Conservation (phyloP, 2,329 filamentous ascomycete species). For the Hysterium pulicare region DNA sequence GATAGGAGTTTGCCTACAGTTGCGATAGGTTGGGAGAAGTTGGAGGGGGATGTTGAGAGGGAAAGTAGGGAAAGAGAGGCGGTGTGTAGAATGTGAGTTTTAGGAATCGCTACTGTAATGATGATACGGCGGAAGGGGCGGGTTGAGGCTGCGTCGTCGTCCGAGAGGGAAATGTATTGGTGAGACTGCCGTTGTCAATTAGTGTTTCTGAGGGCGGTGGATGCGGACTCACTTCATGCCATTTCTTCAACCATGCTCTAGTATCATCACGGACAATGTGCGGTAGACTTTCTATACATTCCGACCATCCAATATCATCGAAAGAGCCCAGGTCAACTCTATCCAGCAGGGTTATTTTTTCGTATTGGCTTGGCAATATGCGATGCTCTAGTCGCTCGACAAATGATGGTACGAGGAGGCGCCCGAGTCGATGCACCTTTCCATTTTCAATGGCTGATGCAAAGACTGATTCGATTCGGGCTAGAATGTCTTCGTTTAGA, state of each 20-base stretch:
- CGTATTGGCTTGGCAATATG: slow-evolving; percentile 49
- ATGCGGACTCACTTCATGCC: slow-evolving; percentile 51
- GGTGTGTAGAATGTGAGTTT: slow-evolving; percentile 77
- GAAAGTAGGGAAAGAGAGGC: slow-evolving; percentile 60
- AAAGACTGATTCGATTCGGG: slow-evolving; percentile 47
- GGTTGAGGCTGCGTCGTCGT: slow-evolving; percentile 28
- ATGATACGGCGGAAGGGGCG: slow-evolving; percentile 62
- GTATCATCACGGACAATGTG: slow-evolving; percentile 42
- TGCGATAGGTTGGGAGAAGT: slow-evolving; percentile 42
- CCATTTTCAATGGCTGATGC: slow-evolving; percentile 45
- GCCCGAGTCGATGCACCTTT: slow-evolving; percentile 44
- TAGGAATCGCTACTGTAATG: slow-evolving; percentile 87
- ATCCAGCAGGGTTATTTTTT: slow-evolving; percentile 52
- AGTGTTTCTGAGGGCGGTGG: background rate
- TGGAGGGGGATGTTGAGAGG: slow-evolving; percentile 21
- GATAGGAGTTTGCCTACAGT: slow-evolving; percentile 63
- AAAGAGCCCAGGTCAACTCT: slow-evolving; percentile 52
- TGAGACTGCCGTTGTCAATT: slow-evolving; percentile 26
- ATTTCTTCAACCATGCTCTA: slow-evolving; percentile 51
- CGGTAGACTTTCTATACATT: slow-evolving; percentile 52
- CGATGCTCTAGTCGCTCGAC: slow-evolving; percentile 44
- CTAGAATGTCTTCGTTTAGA: slow-evolving; percentile 67
- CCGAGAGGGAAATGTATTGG: slow-evolving; percentile 19
- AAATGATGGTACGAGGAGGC: slow-evolving; percentile 52
- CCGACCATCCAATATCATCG: slow-evolving; percentile 53